Evolutionary conservation across 1,284 basidiomycete genomes (phyloP).

Genomic region (Uromyces viciae-fabae): DNA sequence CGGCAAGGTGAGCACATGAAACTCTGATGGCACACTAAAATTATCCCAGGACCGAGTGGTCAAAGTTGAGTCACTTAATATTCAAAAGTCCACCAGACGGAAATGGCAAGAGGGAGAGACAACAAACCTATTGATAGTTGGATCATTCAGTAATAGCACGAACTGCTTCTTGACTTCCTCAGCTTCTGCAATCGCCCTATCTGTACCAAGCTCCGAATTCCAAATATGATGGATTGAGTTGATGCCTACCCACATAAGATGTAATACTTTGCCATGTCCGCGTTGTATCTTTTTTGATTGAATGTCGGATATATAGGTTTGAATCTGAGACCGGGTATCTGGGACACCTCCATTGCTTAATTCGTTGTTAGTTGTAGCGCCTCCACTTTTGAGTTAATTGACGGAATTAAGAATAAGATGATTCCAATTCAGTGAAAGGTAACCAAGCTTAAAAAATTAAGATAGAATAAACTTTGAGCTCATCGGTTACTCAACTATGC

Average conservation of each 20-base stretch:
- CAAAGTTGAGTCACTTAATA: neutral
- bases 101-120: neutral
- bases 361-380: slow-evolving; percentile 37
- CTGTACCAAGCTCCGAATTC: slow-evolving; percentile 11
- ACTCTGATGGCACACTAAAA: neutral
- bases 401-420: neutral
- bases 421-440: neutral
- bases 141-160: neutral
- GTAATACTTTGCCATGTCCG: slow-evolving; percentile 27
- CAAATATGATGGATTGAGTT: slow-evolving; percentile 42
- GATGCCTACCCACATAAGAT: slow-evolving; percentile 40
- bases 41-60: neutral
- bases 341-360: slow-evolving; percentile 17
- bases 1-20: slow-evolving; percentile 24
- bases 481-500: slow-evolving; percentile 19
- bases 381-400: slow-evolving; percentile 20
- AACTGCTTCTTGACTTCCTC: slow-evolving; percentile 27
- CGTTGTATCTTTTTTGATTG: slow-evolving; percentile 8
- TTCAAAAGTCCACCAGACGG: neutral
- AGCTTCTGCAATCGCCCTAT: neutral
- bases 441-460: neutral
- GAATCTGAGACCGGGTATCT: slow-evolving; percentile 30
- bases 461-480: neutral
- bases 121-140: slow-evolving; percentile 30
- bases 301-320: slow-evolving; percentile 24